These are phyloP conservation scores for Plasmodium blacklocki DNA, from an alignment of 169 alveolate species.

Conservation along the genomic window DNA sequence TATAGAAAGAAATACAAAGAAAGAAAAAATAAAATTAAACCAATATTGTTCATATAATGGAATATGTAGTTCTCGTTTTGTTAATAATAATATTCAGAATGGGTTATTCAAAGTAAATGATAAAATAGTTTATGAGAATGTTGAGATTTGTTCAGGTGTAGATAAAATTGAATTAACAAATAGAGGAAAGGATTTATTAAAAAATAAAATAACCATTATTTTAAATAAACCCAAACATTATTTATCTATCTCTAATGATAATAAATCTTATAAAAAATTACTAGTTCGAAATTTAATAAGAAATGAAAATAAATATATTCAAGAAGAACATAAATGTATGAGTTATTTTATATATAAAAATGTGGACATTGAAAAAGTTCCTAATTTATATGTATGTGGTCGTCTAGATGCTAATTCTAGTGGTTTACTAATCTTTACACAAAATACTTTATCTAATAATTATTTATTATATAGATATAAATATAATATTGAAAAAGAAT, in stretches of 20 bases:
- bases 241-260: constrained; percentile 53
- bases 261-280: constrained; percentile 57
- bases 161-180: constrained; percentile 68
- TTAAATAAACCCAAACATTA: constrained; percentile 71
- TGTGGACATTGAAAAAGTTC: constrained; percentile 57
- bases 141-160: not conserved
- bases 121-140: constrained; percentile 48
- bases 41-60: constrained; percentile 66
- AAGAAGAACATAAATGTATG: constrained; percentile 77
- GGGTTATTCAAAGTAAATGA: constrained; percentile 71
- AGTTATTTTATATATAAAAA: constrained; percentile 75
- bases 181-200: constrained; percentile 37
- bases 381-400: constrained; percentile 77
- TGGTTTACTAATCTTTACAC: constrained; percentile 74
- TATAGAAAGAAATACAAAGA: not conserved
- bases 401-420: constrained; percentile 76
- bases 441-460: constrained; percentile 52
- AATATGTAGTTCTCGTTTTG: constrained; percentile 73
- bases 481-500: constrained; percentile 76
- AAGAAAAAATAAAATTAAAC: constrained; percentile 15
- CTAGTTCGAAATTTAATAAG: constrained; percentile 71
- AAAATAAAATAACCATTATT: constrained; percentile 70
- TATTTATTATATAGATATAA: constrained; percentile 40
- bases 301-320: constrained; percentile 72
- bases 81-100: constrained; percentile 32